Evolutionary conservation across 1,139 yeast species (phyloP).

Genomic region (Candida smagusa): DNA sequence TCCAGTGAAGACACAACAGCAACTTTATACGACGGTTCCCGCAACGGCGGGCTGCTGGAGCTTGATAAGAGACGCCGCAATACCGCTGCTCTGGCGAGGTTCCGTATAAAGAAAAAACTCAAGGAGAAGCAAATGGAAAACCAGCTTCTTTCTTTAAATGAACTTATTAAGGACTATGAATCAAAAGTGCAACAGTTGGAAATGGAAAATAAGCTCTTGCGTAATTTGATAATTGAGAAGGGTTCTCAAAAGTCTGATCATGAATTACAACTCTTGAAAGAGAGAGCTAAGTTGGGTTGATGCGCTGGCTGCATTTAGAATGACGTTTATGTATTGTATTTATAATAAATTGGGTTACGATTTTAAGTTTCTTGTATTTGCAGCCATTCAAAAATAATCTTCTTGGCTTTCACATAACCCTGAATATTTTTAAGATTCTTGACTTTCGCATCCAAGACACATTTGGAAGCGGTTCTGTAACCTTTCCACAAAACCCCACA

Average conservation of each 20-base stretch:
- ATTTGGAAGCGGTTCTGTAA: too few species aligned
- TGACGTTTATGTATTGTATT: too few species aligned
- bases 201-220: constrained; percentile 58
- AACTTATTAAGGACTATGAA: constrained; percentile 58
- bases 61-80: constrained; percentile 69
- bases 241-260: constrained; percentile 43
- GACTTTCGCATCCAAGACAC: too few species aligned
- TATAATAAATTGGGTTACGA: too few species aligned
- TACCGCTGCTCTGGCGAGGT: constrained; percentile 80
- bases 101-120: constrained; percentile 75
- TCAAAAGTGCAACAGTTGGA: constrained; percentile 54
- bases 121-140: constrained; percentile 84
- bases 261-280: constrained; percentile 36
- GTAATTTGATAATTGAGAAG: constrained; percentile 72
- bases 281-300: constrained; percentile 24
- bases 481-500: too few species aligned
- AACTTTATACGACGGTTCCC: constrained; percentile 5
- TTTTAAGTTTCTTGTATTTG: too few species aligned
- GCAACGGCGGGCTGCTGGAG: constrained; percentile 24
- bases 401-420: too few species aligned
- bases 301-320: neutral
- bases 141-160: constrained; percentile 59
- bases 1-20: constrained; percentile 8
- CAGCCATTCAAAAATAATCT: too few species aligned
- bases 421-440: too few species aligned